Evolutionary conservation across 805 yeast species (phyloP).

Genomic region (Jamesozyma lodderae): DNA sequence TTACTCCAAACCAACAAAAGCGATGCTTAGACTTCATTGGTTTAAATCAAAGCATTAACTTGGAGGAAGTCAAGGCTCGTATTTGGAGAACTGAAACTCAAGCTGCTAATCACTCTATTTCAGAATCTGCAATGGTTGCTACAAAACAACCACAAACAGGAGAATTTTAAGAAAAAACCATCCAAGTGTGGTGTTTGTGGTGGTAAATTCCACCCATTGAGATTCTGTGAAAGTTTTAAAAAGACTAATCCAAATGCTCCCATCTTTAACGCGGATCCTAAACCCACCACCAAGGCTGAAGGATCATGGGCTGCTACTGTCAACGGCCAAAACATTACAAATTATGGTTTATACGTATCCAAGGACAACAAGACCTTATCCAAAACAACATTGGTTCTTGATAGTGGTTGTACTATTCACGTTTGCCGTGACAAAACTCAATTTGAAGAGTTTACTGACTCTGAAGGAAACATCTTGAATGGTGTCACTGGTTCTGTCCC

Average conservation of each 20-base stretch:
- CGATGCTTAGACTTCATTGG: background rate
- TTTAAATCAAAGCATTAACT: background rate
- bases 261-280: background rate
- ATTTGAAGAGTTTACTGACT: background rate
- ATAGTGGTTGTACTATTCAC: conserved; percentile 6
- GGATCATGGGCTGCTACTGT: background rate
- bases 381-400: conserved; percentile 2
- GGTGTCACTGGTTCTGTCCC: conserved; percentile 5
- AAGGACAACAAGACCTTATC: background rate
- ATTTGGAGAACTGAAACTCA: background rate
- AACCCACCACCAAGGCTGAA: background rate
- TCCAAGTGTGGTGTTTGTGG: background rate
- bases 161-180: background rate
- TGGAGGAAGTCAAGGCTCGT: background rate
- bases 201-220: background rate
- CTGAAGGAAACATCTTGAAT: background rate
- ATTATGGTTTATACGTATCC: background rate
- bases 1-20: background rate
- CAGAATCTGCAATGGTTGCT: background rate
- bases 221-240: background rate
- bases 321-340: background rate
- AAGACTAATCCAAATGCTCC: background rate
- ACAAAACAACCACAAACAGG: background rate
- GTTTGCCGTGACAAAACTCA: background rate
- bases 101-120: background rate